A percentile compares a stretch with the other conserved stretches of the same genome.
Conservation (phyloP, 2,329 filamentous ascomycete species). For the Balansia obtecta region DNA sequence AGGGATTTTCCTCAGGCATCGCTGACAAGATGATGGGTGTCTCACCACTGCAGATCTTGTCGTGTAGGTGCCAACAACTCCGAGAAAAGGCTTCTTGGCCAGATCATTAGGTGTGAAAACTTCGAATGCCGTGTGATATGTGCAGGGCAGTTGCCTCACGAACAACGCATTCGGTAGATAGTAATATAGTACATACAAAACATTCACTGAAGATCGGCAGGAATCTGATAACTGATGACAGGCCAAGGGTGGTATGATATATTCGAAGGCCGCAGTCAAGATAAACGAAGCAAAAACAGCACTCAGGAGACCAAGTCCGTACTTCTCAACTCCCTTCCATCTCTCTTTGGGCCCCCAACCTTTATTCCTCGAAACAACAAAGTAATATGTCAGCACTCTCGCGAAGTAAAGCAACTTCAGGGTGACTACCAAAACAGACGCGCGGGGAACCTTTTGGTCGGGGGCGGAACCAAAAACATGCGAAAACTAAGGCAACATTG, state of each 20-base stretch:
- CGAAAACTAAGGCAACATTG: neutral
- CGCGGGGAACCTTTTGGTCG: neutral
- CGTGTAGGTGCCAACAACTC: too few species aligned
- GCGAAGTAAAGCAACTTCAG: neutral
- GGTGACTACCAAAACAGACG: neutral
- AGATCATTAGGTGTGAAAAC: too few species aligned
- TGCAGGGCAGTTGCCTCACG: neutral
- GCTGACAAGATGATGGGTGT: too few species aligned
- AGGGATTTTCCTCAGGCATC: too few species aligned
- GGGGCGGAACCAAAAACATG: constrained; percentile 5
- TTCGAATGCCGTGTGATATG: neutral
- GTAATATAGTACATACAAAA: neutral
- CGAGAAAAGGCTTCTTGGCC: too few species aligned
- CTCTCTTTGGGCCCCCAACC: neutral
- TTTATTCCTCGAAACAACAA: neutral
- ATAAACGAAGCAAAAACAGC: constrained; percentile 3
- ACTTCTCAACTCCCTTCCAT: constrained; percentile 1
- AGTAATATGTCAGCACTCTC: neutral
- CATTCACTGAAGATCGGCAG: neutral
- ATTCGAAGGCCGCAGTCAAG: constrained; percentile 3
- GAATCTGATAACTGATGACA: neutral
- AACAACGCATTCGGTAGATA: neutral
- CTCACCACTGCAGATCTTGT: too few species aligned
- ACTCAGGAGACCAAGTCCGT: neutral
- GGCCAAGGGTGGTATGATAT: constrained; percentile 4